Base-by-base conservation (phyloP, 192 early-diverging fungal genomes). In the Linnemannia elongata region DNA sequence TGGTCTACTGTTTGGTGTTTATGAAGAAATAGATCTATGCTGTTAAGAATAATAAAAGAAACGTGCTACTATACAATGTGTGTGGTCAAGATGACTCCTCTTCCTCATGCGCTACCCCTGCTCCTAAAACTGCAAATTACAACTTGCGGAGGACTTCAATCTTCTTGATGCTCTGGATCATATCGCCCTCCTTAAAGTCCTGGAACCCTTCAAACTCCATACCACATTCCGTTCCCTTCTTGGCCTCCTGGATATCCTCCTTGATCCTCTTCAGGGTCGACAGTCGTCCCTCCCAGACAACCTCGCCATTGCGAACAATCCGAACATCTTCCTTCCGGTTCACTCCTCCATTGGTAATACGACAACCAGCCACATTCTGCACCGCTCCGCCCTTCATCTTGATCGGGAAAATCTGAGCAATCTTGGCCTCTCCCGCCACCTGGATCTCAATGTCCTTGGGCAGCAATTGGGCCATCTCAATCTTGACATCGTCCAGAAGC, bases 201-300 rank as follows among this genome's bases (percentile, higher is more conserved):
- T 90, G 90, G 82, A 97, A 98, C 17, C 93, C 94, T 24, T 96
- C 96, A 90, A 99, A 96, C 70, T 93, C 92, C 86, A 99, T 95
- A 24, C 98, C 98, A 85, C 97, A 99, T 91, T 99, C 98, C 39
- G 96, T 90, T n/a, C 97, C 97, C 89, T 98, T 99, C 76, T 92
- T 92, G 41, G 94, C 95, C 90, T 99, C 98, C 36, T 84, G 82
- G 47, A 98, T 94, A 81, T 98, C 96, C 72, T 97, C 95, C 88
- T 98, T 99, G 76, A 96, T 90, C 74, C 97, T 95, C 88, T 95
- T 95, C 79, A 99, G 92, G 41, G 93, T 91, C 83, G 94, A 94
- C 68, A 97, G 69, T 38, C 88, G 91, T 89, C 97, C 97, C 75
- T 94, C 92, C 92, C 94, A 96, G 42, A 98, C 68, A 30, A 89